Conservation (phyloP, 2,329 filamentous ascomycete genomes). For the Diaporthe citri region DNA sequence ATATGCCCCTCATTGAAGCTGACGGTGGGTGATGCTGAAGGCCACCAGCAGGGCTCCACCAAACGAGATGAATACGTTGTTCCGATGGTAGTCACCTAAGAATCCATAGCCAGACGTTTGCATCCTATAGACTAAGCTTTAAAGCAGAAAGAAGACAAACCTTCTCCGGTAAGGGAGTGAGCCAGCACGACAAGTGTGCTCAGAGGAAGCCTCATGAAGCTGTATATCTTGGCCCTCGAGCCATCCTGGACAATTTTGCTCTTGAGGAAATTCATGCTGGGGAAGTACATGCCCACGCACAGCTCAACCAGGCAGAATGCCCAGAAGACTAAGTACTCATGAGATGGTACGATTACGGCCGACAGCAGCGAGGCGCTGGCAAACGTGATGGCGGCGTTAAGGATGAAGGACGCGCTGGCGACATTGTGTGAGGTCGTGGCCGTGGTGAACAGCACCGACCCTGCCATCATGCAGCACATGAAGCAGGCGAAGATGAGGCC, state of each 20-base stretch:
- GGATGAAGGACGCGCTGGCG: conserved; percentile 48
- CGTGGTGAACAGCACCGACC: conserved; percentile 54
- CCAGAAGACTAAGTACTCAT: conserved; percentile 63
- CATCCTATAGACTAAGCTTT: neutral
- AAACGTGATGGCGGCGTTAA: conserved; percentile 51
- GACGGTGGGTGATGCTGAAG: neutral
- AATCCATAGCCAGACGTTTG: neutral
- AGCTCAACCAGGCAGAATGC: conserved; percentile 69
- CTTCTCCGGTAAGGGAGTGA: conserved; percentile 59
- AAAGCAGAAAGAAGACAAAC: conserved; percentile 42
- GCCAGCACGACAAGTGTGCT: conserved; percentile 66
- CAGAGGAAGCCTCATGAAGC: conserved; percentile 67
- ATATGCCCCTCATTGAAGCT: neutral
- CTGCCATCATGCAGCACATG: conserved; percentile 70
- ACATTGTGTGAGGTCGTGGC: conserved; percentile 46
- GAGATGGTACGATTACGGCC: conserved; percentile 54
- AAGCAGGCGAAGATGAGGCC: conserved; percentile 68
- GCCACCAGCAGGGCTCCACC: conserved; percentile 37
- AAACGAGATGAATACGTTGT: conserved; percentile 46
- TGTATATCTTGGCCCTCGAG: conserved; percentile 66
- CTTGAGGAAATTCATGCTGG: conserved; percentile 67
- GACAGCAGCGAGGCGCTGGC: conserved; percentile 55
- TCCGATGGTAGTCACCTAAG: conserved; percentile 48
- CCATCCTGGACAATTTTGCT: conserved; percentile 66
- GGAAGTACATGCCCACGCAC: conserved; percentile 70